Evolutionary conservation across 1,284 basidiomycete genomes (phyloP).

Genomic region (Puccinia hordei): DNA sequence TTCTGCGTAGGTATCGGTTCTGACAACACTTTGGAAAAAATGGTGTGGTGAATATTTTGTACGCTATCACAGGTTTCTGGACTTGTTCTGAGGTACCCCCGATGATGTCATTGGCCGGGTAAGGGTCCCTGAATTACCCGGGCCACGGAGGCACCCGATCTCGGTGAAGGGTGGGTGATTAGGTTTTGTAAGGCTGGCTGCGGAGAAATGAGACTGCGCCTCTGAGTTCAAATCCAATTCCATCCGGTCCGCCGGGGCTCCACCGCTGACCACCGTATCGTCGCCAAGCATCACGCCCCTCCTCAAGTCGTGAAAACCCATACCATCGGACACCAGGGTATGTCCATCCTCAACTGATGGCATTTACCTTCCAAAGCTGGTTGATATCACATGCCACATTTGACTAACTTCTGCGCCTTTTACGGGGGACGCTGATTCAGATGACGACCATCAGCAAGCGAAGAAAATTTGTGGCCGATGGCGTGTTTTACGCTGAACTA

Average conservation of each 20-base stretch:
- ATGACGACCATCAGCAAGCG: conserved; percentile 51
- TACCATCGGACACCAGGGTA: neutral
- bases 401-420: neutral
- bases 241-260: neutral
- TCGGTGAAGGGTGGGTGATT: no score
- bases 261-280: neutral
- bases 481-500: conserved; percentile 71
- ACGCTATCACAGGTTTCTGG: no score
- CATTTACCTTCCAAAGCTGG: no score
- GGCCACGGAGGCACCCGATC: no score
- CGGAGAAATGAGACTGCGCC: conserved; percentile 31
- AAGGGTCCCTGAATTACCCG: no score
- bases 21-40: no score
- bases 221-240: neutral
- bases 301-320: conserved; percentile 30
- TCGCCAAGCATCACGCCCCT: conserved; percentile 21
- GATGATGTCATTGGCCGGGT: no score
- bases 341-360: neutral
- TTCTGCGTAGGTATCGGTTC: no score
- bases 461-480: conserved; percentile 86
- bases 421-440: neutral
- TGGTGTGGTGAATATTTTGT: no score
- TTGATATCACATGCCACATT: neutral
- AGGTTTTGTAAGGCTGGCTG: neutral
- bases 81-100: no score